These are phyloP conservation scores for Hansfordia pulvinata DNA, from an alignment of 2,329 filamentous ascomycete species.

Conservation along the genomic window DNA sequence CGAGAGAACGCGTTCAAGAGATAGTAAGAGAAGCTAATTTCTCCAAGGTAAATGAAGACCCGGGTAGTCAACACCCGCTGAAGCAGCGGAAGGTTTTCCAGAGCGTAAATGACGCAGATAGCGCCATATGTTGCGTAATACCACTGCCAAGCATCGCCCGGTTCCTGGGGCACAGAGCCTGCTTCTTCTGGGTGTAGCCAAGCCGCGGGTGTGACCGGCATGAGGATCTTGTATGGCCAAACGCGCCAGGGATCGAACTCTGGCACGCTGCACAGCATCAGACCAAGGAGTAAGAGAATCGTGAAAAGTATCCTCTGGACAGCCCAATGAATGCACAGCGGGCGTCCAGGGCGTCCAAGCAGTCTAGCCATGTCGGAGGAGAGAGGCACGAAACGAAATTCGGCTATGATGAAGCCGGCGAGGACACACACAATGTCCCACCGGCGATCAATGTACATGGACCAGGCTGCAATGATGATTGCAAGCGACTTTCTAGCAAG, in stretches of 20 bases:
- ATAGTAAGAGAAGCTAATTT: conserved; percentile 1
- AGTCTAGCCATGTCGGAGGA: neutral
- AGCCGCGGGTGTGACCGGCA: neutral
- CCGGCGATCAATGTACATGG: neutral
- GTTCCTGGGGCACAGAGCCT: neutral
- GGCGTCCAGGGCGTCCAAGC: neutral
- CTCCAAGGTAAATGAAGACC: neutral
- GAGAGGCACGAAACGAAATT: neutral
- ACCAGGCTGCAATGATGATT: neutral
- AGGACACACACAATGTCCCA: conserved; percentile 1
- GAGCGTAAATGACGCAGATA: neutral
- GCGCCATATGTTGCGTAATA: neutral
- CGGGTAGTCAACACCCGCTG: neutral
- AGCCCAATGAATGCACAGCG: too few species aligned
- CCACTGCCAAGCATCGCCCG: neutral
- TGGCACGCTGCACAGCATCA: conserved; percentile 1
- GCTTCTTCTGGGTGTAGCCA: neutral
- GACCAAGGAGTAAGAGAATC: neutral
- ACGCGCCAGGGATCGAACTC: neutral
- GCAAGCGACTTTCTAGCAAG: neutral
- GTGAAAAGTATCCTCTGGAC: neutral
- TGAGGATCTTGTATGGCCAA: neutral
- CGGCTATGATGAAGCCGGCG: neutral
- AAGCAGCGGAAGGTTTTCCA: neutral
- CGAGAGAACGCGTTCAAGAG: neutral